phyloP scores from a whole-genome alignment of 177 flowering plant genomes.

The Tripterygium wilfordii region DNA sequence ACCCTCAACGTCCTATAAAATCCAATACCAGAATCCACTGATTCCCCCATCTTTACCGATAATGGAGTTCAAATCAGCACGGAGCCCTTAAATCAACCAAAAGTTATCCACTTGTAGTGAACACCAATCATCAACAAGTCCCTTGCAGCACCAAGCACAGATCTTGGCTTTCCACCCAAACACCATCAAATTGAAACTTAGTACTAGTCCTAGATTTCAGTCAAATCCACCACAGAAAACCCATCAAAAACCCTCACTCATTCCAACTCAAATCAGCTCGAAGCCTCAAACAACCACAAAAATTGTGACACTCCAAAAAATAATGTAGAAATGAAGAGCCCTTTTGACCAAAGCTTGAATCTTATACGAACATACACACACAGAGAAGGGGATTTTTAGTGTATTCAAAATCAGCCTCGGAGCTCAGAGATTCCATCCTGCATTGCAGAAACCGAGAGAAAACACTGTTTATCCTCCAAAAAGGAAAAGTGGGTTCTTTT shows the following conservation, averaged over 20 bases:
- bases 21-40: background rate
- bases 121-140: too few species aligned
- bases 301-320: background rate
- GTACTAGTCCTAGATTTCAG: too few species aligned
- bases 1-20: constrained; percentile 3
- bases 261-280: too few species aligned
- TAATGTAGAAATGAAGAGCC: constrained; percentile 6
- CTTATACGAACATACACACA: constrained; percentile 3
- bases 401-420: constrained; percentile 15
- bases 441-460: constrained; percentile 19
- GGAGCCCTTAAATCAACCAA: background rate
- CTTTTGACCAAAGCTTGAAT: constrained; percentile 12
- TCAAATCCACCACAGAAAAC: too few species aligned
- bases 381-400: too few species aligned
- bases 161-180: too few species aligned
- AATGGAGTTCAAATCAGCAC: constrained; percentile 4
- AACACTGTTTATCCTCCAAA: too few species aligned
- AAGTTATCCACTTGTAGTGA: too few species aligned
- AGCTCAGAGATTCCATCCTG: constrained; percentile 25
- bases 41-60: constrained; percentile 6
- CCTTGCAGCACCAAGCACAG: too few species aligned
- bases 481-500: constrained; percentile 5
- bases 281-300: constrained; percentile 1
- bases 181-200: too few species aligned
- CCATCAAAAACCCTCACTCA: too few species aligned